Evolutionary conservation across 371 early-diverging fungal species (phyloP).

Genomic region (Mucor irregularis): DNA sequence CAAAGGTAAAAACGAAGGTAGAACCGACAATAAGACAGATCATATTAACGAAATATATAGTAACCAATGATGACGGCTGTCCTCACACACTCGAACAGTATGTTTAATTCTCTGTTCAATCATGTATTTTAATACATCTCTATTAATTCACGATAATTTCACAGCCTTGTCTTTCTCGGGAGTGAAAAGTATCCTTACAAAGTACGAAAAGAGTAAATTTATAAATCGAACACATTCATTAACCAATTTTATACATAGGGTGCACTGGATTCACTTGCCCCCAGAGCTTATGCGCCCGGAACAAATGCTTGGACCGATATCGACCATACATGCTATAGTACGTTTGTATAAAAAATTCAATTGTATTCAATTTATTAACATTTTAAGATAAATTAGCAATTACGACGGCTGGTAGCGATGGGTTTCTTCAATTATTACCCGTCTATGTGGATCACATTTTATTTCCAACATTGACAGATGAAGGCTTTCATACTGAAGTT

Average conservation of each 20-base stretch:
- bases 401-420: slow-evolving; percentile 49
- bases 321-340: slow-evolving; percentile 54
- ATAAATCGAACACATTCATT: background rate
- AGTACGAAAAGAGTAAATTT: background rate
- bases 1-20: slow-evolving; percentile 35
- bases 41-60: slow-evolving; percentile 12
- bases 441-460: slow-evolving; percentile 56
- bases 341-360: background rate
- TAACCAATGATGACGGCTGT: slow-evolving; percentile 54
- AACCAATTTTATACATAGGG: slow-evolving; percentile 23
- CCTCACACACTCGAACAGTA: slow-evolving; percentile 63
- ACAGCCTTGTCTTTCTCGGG: slow-evolving; percentile 52
- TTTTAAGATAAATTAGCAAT: background rate
- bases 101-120: too few relatives aligned
- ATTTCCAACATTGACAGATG: slow-evolving; percentile 57
- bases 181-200: slow-evolving; percentile 61
- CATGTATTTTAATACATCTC: too few relatives aligned
- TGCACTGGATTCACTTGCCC: slow-evolving; percentile 56
- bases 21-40: background rate
- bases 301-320: slow-evolving; percentile 57
- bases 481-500: slow-evolving; percentile 57
- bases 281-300: slow-evolving; percentile 56
- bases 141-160: too few relatives aligned
- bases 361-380: background rate
- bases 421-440: slow-evolving; percentile 52